Conservation (phyloP, 257 asterid genomes). For the Lavandula angustifolia region DNA sequence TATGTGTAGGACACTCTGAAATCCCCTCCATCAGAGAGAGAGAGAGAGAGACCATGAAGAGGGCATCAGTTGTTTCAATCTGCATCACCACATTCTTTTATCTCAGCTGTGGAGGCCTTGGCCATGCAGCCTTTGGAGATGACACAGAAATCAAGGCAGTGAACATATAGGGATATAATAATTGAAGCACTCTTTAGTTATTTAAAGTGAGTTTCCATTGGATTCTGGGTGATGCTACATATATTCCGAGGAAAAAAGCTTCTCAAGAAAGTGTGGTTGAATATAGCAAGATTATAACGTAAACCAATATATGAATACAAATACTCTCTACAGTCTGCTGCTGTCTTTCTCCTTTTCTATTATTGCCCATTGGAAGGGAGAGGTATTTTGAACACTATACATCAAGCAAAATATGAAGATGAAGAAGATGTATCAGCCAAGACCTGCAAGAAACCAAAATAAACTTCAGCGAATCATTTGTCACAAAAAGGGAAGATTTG, state of each 20-base stretch:
- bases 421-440: slow-evolving; percentile 95
- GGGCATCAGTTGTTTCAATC: slow-evolving; percentile 58
- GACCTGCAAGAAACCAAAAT: slow-evolving; percentile 59
- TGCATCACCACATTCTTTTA: slow-evolving; percentile 62
- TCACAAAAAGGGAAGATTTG: background rate
- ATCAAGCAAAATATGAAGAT: slow-evolving; percentile 94
- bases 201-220: background rate
- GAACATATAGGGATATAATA: no score
- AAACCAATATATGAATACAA: slow-evolving; percentile 25
- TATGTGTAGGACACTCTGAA: slow-evolving; percentile 60
- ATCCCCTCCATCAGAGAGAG: slow-evolving; percentile 71
- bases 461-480: slow-evolving; percentile 12
- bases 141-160: background rate
- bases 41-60: slow-evolving; percentile 69
- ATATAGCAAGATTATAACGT: background rate
- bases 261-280: background rate
- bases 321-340: slow-evolving; percentile 19
- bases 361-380: slow-evolving; percentile 11
- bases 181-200: no score
- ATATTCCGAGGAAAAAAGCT: background rate
- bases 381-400: slow-evolving; percentile 22
- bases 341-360: slow-evolving; percentile 18
- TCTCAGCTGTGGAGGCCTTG: slow-evolving; percentile 70
- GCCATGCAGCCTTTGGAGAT: slow-evolving; percentile 80
- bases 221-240: background rate